A percentile compares a stretch with the other conserved stretches of the same genome.
Evolutionary conservation across 192 early-diverging fungal species (phyloP).

Genomic region (Piromyces sp.): DNA sequence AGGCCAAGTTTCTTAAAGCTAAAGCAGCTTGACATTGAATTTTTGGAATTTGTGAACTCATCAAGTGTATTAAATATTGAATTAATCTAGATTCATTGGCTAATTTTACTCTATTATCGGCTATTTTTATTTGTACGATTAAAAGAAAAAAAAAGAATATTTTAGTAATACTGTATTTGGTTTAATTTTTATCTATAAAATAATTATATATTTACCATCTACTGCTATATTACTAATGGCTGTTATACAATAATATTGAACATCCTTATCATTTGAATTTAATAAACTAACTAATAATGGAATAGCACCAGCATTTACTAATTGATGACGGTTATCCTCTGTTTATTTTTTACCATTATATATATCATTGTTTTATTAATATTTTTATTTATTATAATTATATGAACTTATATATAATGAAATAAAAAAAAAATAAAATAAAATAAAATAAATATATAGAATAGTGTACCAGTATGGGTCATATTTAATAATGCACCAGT

Average conservation of each 20-base stretch:
- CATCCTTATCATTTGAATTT: conserved; percentile 57
- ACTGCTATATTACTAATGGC: conserved; percentile 80
- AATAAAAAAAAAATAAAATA: too few species aligned
- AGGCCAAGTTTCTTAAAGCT: conserved; percentile 71
- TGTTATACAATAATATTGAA: conserved; percentile 80
- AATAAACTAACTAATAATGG: conserved; percentile 65
- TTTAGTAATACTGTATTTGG: too few species aligned
- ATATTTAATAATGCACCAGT: conserved; percentile 82
- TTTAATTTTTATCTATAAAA: too few species aligned
- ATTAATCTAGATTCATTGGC: conserved; percentile 56
- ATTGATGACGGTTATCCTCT: conserved; percentile 55
- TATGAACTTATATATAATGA: too few species aligned
- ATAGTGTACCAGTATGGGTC: conserved; percentile 53
- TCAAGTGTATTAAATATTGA: conserved; percentile 54
- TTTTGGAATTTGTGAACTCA: conserved; percentile 59
- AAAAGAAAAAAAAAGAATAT: too few species aligned
- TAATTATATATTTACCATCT: conserved; percentile 26
- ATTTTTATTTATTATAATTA: too few species aligned
- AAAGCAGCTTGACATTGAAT: conserved; percentile 78
- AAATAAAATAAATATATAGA: too few species aligned
- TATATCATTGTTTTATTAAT: neutral
- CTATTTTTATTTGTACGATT: neutral
- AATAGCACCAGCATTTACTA: conserved; percentile 65
- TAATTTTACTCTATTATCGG: conserved; percentile 8
- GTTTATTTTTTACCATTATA: conserved; percentile 7